Percentiles rank a stretch among this genome's conserved stretches.
Conservation (phyloP, 768 basidiomycete genomes). For the Suillus paluster region DNA sequence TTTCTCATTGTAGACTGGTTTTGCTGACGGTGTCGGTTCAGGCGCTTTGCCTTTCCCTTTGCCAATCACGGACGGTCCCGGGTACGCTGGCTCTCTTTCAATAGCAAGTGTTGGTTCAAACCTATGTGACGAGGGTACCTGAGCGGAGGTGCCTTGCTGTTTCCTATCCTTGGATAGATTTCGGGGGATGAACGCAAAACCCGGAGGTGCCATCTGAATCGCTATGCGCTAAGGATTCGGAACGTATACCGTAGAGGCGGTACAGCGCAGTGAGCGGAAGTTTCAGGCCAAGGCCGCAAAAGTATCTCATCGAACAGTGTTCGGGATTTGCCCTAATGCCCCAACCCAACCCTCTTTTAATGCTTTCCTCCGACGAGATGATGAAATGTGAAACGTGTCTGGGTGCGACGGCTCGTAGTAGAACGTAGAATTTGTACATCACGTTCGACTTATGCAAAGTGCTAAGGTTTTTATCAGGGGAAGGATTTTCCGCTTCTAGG, state of each 20-base stretch:
- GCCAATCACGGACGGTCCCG: constrained; percentile 16
- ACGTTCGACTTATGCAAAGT: too few species aligned
- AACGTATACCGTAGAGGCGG: background rate
- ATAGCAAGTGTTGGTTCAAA: constrained; percentile 10
- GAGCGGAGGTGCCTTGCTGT: constrained; percentile 23
- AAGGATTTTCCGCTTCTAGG: too few species aligned
- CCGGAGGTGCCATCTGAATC: constrained; percentile 21
- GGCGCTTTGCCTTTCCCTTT: constrained; percentile 30
- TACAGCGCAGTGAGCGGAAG: background rate
- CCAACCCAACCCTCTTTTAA: too few species aligned
- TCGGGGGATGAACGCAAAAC: constrained; percentile 53
- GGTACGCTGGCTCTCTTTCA: constrained; percentile 12
- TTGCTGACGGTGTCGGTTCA: constrained; percentile 16
- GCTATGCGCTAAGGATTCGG: background rate
- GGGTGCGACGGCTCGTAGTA: too few species aligned
- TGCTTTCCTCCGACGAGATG: too few species aligned
- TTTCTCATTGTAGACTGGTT: constrained; percentile 34
- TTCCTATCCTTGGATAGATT: constrained; percentile 44
- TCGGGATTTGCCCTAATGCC: background rate
- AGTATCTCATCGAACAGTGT: background rate
- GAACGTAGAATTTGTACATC: too few species aligned
- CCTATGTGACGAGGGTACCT: constrained; percentile 8
- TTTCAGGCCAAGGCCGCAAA: background rate
- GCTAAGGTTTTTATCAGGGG: too few species aligned
- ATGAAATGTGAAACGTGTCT: too few species aligned